Percentiles rank a stretch among this genome's conserved stretches.
Evolutionary conservation across 2,329 filamentous ascomycete species (phyloP).

Genomic region (Stachybotrys chartarum): DNA sequence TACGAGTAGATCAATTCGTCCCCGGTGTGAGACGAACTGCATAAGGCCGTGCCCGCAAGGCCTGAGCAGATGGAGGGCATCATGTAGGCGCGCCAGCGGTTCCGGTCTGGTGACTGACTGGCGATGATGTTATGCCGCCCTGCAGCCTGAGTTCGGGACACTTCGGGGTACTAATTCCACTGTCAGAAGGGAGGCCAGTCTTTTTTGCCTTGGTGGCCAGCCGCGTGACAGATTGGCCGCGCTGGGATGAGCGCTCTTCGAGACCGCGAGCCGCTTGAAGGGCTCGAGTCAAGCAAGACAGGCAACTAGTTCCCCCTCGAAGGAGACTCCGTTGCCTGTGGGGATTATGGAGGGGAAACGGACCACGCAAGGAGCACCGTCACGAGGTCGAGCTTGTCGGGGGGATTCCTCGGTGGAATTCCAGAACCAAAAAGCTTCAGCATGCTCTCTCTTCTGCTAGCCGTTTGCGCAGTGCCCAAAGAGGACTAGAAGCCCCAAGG

Average conservation of each 20-base stretch:
- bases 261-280: background rate
- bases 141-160: background rate
- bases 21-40: background rate
- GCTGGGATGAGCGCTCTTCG: background rate
- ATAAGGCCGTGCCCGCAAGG: background rate
- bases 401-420: background rate
- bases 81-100: background rate
- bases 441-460: background rate
- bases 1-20: background rate
- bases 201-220: background rate
- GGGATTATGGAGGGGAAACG: background rate
- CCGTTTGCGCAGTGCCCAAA: background rate
- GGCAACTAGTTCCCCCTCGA: background rate
- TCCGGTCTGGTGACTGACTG: background rate
- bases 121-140: background rate
- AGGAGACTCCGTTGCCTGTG: background rate
- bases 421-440: background rate
- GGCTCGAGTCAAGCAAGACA: background rate
- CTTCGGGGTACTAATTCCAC: background rate
- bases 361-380: background rate
- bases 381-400: background rate
- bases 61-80: background rate
- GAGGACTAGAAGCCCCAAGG: background rate
- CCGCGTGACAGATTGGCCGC: background rate
- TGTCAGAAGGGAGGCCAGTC: background rate